These are phyloP conservation scores for Flaveria ramosissima DNA, from an alignment of 129 eudicot species.

Conservation along the genomic window DNA sequence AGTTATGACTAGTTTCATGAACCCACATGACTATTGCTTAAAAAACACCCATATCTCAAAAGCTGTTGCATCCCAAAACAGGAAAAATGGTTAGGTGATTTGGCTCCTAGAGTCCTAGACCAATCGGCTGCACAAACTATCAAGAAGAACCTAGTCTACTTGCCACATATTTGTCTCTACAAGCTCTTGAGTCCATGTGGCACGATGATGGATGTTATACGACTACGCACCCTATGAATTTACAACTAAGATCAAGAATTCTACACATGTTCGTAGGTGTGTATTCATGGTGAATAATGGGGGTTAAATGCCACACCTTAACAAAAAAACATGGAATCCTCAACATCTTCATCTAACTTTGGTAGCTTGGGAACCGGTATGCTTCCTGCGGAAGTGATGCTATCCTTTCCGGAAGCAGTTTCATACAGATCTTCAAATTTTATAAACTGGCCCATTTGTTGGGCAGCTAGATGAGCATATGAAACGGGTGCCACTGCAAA, in stretches of 20 bases:
- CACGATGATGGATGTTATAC: not conserved
- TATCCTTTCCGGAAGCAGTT: constrained; percentile 46
- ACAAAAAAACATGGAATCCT: constrained; percentile 91
- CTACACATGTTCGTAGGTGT: constrained; percentile 1
- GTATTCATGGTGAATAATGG: not conserved
- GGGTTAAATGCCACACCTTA: constrained; percentile 35
- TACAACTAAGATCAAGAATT: constrained; percentile 28
- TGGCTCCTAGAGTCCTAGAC: constrained; percentile 24
- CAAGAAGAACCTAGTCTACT: constrained; percentile 9
- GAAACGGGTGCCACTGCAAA: constrained; percentile 81
- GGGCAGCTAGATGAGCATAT: constrained; percentile 96
- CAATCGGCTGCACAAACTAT: constrained; percentile 25
- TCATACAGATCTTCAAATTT: constrained; percentile 67
- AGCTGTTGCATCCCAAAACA: constrained; percentile 25
- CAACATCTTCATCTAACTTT: constrained; percentile 59
- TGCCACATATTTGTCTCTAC: constrained; percentile 14
- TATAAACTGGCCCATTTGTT: constrained; percentile 76
- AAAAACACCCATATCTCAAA: constrained; percentile 28
- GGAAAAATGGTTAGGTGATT: constrained; percentile 10
- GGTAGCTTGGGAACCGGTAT: constrained; percentile 66
- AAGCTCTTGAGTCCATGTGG: constrained; percentile 2
- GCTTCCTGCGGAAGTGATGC: constrained; percentile 49
- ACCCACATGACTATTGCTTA: constrained; percentile 36
- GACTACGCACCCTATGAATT: constrained; percentile 28
- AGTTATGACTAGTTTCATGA: constrained; percentile 32